phyloP scores from a whole-genome alignment of 1,139 yeast genomes.

The Yamadazyma sp. region DNA sequence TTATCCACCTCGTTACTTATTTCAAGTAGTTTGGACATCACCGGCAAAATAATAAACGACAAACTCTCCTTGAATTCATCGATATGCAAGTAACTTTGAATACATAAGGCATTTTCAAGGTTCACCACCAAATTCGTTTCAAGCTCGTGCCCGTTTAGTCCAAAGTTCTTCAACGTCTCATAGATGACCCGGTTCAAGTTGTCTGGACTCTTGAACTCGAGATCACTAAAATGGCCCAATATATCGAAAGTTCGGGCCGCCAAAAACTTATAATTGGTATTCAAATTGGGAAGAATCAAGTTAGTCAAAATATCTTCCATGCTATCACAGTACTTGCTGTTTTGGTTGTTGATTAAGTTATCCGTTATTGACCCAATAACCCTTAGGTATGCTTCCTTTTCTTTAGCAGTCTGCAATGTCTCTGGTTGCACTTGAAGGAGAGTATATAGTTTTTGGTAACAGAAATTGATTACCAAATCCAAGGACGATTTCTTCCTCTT shows the following conservation, averaged over 20 bases:
- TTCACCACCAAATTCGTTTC: conserved; percentile 69
- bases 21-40: conserved; percentile 76
- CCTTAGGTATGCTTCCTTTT: conserved; percentile 79
- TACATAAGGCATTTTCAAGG: conserved; percentile 80
- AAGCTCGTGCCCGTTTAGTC: conserved; percentile 19
- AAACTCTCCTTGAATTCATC: conserved; percentile 69
- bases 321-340: conserved; percentile 54
- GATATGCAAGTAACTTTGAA: conserved; percentile 73
- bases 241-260: conserved; percentile 85
- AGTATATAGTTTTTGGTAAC: conserved; percentile 51
- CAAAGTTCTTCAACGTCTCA: conserved; percentile 66
- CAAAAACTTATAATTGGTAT: conserved; percentile 66
- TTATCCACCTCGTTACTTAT: conserved; percentile 82
- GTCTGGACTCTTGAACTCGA: conserved; percentile 52
- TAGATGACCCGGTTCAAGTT: conserved; percentile 54
- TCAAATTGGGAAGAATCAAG: conserved; percentile 72
- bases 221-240: conserved; percentile 65
- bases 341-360: conserved; percentile 52
- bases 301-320: conserved; percentile 69
- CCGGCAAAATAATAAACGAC: conserved; percentile 67
- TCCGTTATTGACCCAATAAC: conserved; percentile 73
- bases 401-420: conserved; percentile 59
- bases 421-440: conserved; percentile 37
- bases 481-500: conserved; percentile 65
- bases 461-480: conserved; percentile 64